Evolutionary conservation across 169 alveolate genomes (phyloP).

Genomic region (Plasmodium fragile): DNA sequence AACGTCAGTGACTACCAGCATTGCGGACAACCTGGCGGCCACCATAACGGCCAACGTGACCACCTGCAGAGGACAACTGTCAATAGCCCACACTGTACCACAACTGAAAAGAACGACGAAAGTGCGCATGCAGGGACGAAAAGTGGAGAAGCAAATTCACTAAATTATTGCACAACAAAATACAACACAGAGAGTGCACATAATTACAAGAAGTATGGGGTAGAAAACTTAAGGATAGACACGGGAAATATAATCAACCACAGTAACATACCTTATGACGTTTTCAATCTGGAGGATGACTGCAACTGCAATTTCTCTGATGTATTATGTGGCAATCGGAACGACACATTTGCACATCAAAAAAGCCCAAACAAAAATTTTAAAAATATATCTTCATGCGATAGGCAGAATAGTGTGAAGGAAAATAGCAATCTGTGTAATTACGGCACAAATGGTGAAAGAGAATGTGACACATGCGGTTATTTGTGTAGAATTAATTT

Average conservation of each 20-base stretch:
- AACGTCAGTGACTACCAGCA: neutral
- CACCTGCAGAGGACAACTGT: neutral
- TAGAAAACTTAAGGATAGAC: neutral
- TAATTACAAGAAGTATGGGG: neutral
- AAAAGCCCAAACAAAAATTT: neutral
- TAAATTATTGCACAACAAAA: neutral
- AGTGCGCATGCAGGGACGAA: conserved; percentile 1
- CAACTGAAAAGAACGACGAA: neutral
- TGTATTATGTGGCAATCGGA: neutral
- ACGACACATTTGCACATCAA: neutral
- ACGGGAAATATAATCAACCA: neutral
- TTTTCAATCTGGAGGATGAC: neutral
- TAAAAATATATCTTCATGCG: neutral
- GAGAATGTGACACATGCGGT: neutral
- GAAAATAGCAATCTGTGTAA: neutral
- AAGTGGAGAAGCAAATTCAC: neutral
- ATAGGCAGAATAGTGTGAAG: neutral
- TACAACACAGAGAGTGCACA: neutral
- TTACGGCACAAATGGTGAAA: neutral
- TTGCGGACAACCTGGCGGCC: neutral
- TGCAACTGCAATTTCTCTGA: neutral
- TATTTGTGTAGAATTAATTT: neutral
- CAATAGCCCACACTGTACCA: neutral
- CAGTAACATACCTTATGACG: neutral
- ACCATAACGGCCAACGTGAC: neutral